These are phyloP conservation scores for Coemansia sp. DNA, from an alignment of 192 early-diverging fungal genomes.

Conservation along the genomic window DNA sequence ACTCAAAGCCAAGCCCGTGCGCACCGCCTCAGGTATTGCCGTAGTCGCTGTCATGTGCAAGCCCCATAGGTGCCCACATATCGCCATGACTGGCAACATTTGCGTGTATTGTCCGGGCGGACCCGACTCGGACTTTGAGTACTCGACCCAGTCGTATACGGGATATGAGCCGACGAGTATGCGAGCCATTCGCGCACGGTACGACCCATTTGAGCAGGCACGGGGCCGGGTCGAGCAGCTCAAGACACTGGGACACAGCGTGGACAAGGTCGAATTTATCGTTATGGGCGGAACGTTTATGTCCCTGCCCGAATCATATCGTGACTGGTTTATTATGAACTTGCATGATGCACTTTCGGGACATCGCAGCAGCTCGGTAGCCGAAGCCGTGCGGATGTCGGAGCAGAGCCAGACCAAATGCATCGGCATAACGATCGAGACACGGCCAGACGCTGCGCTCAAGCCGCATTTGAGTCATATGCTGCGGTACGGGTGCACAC, in stretches of 20 bases:
- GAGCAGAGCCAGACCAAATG: slow-evolving; percentile 96
- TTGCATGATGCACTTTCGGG: slow-evolving; percentile 96
- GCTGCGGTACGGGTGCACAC: slow-evolving; percentile 97
- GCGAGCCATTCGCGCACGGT: slow-evolving; percentile 97
- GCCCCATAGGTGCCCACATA: slow-evolving; percentile 96
- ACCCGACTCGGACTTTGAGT: slow-evolving; percentile 99
- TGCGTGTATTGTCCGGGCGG: slow-evolving; percentile 98
- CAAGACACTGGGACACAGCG: slow-evolving; percentile 86
- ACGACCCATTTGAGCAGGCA: slow-evolving; percentile 96
- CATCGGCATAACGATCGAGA: slow-evolving; percentile 99
- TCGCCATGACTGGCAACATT: slow-evolving; percentile 99
- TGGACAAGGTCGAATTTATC: slow-evolving; percentile 99
- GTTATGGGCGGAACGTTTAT: slow-evolving; percentile 99
- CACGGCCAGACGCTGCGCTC: slow-evolving; percentile 95
- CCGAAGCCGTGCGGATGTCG: slow-evolving; percentile 97
- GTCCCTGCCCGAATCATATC: slow-evolving; percentile 92
- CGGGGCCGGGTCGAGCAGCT: slow-evolving; percentile 94
- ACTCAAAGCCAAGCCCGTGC: slow-evolving; percentile 92
- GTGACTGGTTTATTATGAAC: slow-evolving; percentile 97
- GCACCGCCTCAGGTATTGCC: slow-evolving; percentile 73
- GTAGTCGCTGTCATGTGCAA: slow-evolving; percentile 60
- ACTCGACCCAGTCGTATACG: slow-evolving; percentile 99
- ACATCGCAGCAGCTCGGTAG: slow-evolving; percentile 82
- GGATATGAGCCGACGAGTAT: slow-evolving; percentile 99
- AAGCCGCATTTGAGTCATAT: slow-evolving; percentile 98